Evolutionary conservation across 345 rosid genomes (phyloP).

Genomic region (Gynandropsis gynandra): DNA sequence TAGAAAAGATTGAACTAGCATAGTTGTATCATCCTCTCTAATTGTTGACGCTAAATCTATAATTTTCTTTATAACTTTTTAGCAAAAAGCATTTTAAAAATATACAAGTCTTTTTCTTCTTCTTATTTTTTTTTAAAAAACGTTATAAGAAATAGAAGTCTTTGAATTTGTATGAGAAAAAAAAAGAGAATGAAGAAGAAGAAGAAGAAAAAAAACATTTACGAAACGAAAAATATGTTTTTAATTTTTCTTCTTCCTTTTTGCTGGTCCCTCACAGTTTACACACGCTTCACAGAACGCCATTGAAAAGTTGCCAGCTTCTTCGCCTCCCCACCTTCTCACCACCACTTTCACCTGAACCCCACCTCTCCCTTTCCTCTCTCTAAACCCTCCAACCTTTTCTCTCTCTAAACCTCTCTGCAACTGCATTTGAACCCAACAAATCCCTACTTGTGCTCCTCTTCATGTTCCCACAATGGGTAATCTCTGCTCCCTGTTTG

Average conservation of each 20-base stretch:
- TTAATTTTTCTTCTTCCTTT: conserved; percentile 9
- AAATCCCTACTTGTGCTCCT: conserved; percentile 11
- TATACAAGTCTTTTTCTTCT: too few species aligned
- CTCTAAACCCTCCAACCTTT: conserved; percentile 17
- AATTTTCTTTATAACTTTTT: too few species aligned
- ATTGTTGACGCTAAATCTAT: too few species aligned
- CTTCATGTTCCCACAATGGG: conserved; percentile 37
- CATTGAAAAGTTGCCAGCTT: conserved; percentile 25
- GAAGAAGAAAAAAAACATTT: too few species aligned
- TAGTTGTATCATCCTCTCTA: too few species aligned
- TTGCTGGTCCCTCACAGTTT: neutral
- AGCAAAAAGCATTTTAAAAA: too few species aligned
- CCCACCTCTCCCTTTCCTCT: conserved; percentile 8
- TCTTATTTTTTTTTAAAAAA: too few species aligned
- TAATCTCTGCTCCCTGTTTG: conserved; percentile 54
- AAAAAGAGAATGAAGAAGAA: too few species aligned
- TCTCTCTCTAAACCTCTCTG: neutral
- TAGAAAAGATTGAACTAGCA: too few species aligned
- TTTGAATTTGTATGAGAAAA: too few species aligned
- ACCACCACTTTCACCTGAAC: conserved; percentile 24
- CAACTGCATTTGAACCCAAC: conserved; percentile 1
- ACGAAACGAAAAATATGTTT: neutral
- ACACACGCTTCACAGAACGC: conserved; percentile 14
- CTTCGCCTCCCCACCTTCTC: conserved; percentile 4
- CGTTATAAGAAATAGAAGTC: too few species aligned